Evolutionary conservation across 306 rosid genomes (phyloP), one percentile per base, ranked within the genome.

Genomic region (Cucurbita pepo): DNA sequence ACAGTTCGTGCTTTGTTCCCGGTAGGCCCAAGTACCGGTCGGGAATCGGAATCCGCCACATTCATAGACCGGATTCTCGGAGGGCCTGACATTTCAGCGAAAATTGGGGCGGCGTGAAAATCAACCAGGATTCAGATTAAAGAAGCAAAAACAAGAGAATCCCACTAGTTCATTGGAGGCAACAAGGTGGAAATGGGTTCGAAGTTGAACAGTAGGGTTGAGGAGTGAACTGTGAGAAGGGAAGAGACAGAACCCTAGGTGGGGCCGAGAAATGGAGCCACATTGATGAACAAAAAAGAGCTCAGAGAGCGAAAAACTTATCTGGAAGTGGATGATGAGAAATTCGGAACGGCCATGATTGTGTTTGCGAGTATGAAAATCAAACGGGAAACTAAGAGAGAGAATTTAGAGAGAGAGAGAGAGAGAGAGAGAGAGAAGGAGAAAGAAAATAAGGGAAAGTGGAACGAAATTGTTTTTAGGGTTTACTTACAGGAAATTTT

Each of bases 61-160:
- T 88, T 88, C 90, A 82, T 80, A 69, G 94, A 83, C 78, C 90
- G 90, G 77, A 90, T 83, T 85, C 94, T 85, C 37, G 96, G 96
- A 74, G 92, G 96, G 58, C 92, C 90, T 83, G 90, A 89, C 96
- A 89, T 89, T 82, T 50, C 76, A 65, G 56, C 48, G 40, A 84
- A 77, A 48, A 41, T 43, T 22, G 67, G 30, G 73, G 13, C 16
- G 18, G 54, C 6, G 54, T 10, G 34, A 38, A 51, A 21, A 19
- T 19, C 37, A 45, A 58, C 13, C 50, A 44, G 37, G 36, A 47
- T 60, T 8, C 30, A 6, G 41, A 8, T 58, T 58, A 62, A 69
- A 56, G 8, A 14, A 18, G 9, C 10, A 18, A 45, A 43, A 58
- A 25, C 4, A 50, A 25, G 36, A 21, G 38, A 65, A 65, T 16